These are phyloP conservation scores for Plenodomus tracheiphilus DNA, from an alignment of 2,329 filamentous ascomycete species.

Conservation along the genomic window DNA sequence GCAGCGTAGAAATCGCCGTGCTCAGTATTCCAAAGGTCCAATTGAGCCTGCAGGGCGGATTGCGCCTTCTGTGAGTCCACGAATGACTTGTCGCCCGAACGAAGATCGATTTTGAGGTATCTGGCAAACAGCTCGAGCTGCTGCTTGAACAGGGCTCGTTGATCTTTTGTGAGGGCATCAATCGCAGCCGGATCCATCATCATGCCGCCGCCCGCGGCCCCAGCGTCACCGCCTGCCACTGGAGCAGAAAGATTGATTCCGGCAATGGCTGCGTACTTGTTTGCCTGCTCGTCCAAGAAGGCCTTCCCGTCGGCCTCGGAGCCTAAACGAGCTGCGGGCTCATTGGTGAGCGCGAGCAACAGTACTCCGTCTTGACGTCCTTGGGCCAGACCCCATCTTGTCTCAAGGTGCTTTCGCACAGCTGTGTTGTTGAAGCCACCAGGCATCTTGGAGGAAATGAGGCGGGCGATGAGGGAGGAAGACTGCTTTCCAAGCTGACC, in stretches of 20 bases:
- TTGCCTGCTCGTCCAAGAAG: conserved; percentile 83
- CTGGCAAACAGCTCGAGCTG: conserved; percentile 93
- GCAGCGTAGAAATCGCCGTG: conserved; percentile 96
- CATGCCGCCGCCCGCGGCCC: conserved; percentile 79
- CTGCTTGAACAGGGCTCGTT: conserved; percentile 95
- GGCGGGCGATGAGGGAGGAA: conserved; percentile 84
- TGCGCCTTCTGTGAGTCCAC: conserved; percentile 83
- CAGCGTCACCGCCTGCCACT: conserved; percentile 69
- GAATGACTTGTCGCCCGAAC: conserved; percentile 93
- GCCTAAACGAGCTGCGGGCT: conserved; percentile 83
- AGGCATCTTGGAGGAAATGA: conserved; percentile 99
- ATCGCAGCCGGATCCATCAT: conserved; percentile 99
- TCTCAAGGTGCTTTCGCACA: conserved; percentile 92
- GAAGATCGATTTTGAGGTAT: conserved; percentile 96
- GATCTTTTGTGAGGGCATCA: conserved; percentile 95
- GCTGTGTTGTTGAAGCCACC: conserved; percentile 98
- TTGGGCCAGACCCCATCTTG: conserved; percentile 82
- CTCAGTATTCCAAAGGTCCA: conserved; percentile 93
- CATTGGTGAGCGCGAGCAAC: conserved; percentile 86
- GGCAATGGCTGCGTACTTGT: conserved; percentile 84
- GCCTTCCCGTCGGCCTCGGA: conserved; percentile 90
- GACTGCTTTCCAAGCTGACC: conserved; percentile 98
- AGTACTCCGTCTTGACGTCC: conserved; percentile 92
- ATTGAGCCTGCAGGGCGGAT: conserved; percentile 84
- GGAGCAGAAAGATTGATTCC: conserved; percentile 83